These are phyloP conservation scores for Aspergillus sp. DNA, from an alignment of 2,329 filamentous ascomycete species.

Conservation along the genomic window DNA sequence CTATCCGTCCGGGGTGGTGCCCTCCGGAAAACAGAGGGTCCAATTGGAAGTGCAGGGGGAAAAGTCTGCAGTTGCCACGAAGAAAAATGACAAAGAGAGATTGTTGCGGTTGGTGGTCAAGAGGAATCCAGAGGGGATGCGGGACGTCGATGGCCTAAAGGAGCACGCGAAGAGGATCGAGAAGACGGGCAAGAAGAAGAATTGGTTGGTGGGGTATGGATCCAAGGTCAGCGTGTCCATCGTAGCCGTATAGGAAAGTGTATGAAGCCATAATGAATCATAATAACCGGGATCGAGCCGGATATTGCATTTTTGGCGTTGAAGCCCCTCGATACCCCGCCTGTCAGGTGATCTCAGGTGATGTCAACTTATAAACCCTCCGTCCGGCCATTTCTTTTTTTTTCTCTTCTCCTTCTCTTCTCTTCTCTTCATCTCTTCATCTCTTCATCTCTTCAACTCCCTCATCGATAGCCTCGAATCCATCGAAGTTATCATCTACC, in stretches of 20 bases:
- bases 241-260: conserved; percentile 10
- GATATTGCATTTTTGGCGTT: too few species aligned
- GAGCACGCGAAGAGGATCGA: conserved; percentile 36
- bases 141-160: conserved; percentile 25
- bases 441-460: neutral
- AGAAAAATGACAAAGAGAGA: conserved; percentile 32
- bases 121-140: conserved; percentile 32
- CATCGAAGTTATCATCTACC: conserved; percentile 1
- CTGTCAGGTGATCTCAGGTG: too few species aligned
- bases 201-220: conserved; percentile 42
- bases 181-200: conserved; percentile 54
- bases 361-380: conserved; percentile 3
- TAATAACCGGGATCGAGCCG: too few species aligned
- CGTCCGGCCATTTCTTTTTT: conserved; percentile 5
- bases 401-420: conserved; percentile 5
- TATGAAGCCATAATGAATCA: too few species aligned
- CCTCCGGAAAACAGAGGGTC: conserved; percentile 20
- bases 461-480: too few species aligned
- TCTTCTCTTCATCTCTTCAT: neutral
- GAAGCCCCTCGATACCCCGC: too few species aligned
- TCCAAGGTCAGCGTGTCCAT: conserved; percentile 31
- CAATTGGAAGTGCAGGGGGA: conserved; percentile 37
- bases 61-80: neutral
- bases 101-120: conserved; percentile 40
- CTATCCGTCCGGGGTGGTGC: conserved; percentile 51